Percentiles rank a stretch among this genome's conserved stretches.
phyloP scores from a whole-genome alignment of 129 eudicot genomes.

The Mikania micrantha region DNA sequence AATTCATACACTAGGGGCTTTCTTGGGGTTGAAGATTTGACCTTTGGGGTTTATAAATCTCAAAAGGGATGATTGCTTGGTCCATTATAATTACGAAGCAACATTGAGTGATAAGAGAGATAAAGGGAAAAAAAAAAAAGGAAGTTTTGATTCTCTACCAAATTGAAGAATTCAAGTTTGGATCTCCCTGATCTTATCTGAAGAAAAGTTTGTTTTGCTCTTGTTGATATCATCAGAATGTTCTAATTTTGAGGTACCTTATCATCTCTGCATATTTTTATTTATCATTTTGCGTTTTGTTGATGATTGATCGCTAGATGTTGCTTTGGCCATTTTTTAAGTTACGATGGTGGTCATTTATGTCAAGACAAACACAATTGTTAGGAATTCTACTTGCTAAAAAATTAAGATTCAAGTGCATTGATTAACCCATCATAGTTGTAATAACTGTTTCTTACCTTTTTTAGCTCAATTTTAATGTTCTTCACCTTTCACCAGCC shows the following conservation, averaged over 20 bases:
- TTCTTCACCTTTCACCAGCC: not conserved
- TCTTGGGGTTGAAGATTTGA: conserved; percentile 21
- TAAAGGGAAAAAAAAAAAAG: not conserved
- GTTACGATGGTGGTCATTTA: not conserved
- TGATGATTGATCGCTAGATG: not conserved
- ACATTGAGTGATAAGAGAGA: conserved; percentile 17
- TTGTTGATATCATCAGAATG: conserved; percentile 14
- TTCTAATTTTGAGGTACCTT: conserved; percentile 25
- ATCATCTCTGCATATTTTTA: conserved; percentile 11
- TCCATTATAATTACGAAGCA: conserved; percentile 7
- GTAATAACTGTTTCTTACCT: not conserved
- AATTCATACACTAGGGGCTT: conserved; percentile 12
- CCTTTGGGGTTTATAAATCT: conserved; percentile 6
- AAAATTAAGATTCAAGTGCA: not conserved
- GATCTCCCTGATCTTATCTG: conserved; percentile 14
- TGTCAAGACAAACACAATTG: not conserved
- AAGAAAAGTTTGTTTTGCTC: conserved; percentile 10
- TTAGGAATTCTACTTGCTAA: not conserved
- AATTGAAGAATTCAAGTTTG: not conserved
- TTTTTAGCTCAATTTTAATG: not conserved
- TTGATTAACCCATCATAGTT: not conserved
- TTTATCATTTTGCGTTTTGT: conserved; percentile 1
- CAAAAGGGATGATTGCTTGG: conserved; percentile 23
- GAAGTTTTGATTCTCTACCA: conserved; percentile 9
- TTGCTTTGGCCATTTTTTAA: not conserved